Percentiles rank a stretch among this genome's conserved stretches.
These are phyloP conservation scores for Coemansia sp. DNA, from an alignment of 192 early-diverging fungal species.

Conservation along the genomic window DNA sequence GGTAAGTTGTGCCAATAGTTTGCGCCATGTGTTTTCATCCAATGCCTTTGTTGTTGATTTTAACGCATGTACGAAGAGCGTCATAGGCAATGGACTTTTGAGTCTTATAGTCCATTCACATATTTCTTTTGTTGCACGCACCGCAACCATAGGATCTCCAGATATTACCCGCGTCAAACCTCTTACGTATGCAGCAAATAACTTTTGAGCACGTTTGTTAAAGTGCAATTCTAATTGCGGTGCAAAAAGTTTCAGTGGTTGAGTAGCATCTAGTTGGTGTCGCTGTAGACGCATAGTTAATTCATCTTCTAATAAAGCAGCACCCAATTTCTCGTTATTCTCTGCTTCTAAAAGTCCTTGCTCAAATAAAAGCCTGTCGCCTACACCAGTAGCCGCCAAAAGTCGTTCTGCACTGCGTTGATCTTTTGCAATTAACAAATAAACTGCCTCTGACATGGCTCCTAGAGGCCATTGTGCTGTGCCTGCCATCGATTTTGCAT, in stretches of 20 bases:
- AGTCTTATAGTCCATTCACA: not conserved
- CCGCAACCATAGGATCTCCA: not conserved
- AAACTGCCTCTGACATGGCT: slow-evolving; percentile 7
- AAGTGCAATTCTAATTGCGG: slow-evolving; percentile 21
- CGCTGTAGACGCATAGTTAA: slow-evolving; percentile 13
- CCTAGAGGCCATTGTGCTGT: slow-evolving; percentile 27
- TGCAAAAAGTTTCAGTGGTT: not conserved
- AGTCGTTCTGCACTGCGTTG: slow-evolving; percentile 3
- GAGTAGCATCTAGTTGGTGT: not conserved
- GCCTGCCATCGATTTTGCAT: slow-evolving; percentile 2
- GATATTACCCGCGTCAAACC: not conserved
- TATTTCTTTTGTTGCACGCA: not conserved
- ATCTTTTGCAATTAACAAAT: slow-evolving; percentile 1
- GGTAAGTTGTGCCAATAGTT: not conserved
- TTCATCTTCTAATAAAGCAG: slow-evolving; percentile 16
- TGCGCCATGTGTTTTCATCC: not conserved
- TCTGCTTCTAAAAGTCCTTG: not conserved
- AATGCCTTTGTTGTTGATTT: not conserved
- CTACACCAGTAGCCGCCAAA: not conserved
- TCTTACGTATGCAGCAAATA: not conserved
- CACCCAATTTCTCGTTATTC: not conserved
- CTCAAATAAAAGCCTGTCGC: slow-evolving; percentile 2
- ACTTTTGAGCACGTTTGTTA: not conserved
- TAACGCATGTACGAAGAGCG: not conserved
- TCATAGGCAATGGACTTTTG: not conserved